A percentile compares a stretch with the other conserved stretches of the same genome.
Evolutionary conservation across 352 stramenopile genomes (phyloP).

Genomic region (Globisporangium nodosum): DNA sequence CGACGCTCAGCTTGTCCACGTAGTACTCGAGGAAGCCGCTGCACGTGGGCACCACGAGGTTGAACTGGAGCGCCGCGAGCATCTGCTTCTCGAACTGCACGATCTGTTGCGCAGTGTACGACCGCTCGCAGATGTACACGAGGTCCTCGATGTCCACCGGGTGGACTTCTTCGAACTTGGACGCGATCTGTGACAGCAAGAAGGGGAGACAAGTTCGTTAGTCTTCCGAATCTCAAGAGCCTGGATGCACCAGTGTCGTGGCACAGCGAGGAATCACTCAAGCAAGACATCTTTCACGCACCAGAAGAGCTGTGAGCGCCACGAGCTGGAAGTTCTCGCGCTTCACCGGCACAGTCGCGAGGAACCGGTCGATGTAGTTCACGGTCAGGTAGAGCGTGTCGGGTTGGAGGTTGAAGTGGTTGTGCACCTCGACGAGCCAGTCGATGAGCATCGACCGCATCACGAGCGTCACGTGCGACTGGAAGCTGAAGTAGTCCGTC

Average conservation of each 20-base stretch:
- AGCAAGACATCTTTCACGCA: slow-evolving; percentile 13
- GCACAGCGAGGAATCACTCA: neutral
- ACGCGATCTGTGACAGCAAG: slow-evolving; percentile 69
- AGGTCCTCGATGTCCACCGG: slow-evolving; percentile 95
- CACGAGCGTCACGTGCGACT: slow-evolving; percentile 41
- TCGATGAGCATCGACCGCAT: slow-evolving; percentile 75
- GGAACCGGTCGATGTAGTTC: slow-evolving; percentile 98
- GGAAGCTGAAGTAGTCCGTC: slow-evolving; percentile 42
- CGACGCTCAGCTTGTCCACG: slow-evolving; percentile 73
- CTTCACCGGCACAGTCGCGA: slow-evolving; percentile 85
- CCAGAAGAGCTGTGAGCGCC: slow-evolving; percentile 92
- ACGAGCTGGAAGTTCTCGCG: slow-evolving; percentile 97
- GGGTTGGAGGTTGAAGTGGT: slow-evolving; percentile 96
- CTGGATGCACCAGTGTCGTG: neutral
- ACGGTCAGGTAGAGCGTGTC: slow-evolving; percentile 98
- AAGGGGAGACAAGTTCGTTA: neutral
- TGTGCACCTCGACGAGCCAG: slow-evolving; percentile 94
- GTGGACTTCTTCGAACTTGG: slow-evolving; percentile 99
- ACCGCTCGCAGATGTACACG: slow-evolving; percentile 97
- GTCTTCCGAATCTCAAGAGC: neutral
- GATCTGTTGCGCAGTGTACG: slow-evolving; percentile 87
- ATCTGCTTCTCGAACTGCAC: slow-evolving; percentile 92
- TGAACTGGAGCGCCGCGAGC: slow-evolving; percentile 93
- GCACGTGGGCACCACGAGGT: slow-evolving; percentile 94
- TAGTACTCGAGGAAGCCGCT: slow-evolving; percentile 96